Base-by-base conservation (phyloP, 2,329 filamentous ascomycete species). In the Aureobasidium sp. region DNA sequence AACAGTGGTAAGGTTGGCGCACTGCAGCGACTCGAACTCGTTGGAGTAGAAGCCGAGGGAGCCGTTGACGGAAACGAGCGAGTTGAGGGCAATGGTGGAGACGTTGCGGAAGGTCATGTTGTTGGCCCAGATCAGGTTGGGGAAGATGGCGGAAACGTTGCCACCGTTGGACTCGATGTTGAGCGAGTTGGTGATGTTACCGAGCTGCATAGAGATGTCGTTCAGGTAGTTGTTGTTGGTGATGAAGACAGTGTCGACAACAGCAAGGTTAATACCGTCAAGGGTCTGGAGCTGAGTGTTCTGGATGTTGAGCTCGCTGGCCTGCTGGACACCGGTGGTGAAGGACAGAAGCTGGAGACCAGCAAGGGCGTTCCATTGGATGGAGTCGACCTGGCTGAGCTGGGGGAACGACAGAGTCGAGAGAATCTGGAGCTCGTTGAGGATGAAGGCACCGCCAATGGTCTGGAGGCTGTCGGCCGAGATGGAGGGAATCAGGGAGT, bases 211-310 rank as follows among this genome's bases (percentile, higher is more conserved):
- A 72, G 84, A 83, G 79, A 95, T 89, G 64, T 80, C 81, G 72
- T 83, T 84, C 68, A 99, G 82, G 72, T 88, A 87, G 64, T 79
- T 79, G 85, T 97, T 97, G 86, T 96, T 96, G 83, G 90, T 88
- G 77, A 99, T 88, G 74, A 89, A 81, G 73, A 99, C 84, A 67
- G 79, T 81, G 62, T 84, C 82, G 60, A 91, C 86, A n/a, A 82
- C 81, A 66, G 84, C 76, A 66, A 97, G 81, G 73, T 91, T 88
- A 73, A 99, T 89, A 71, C 91, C 91, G 67, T 87, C 81, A 63
- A 99, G 83, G 67, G 82, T 85, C 73, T 79, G 82, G 68, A 99
- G 84, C 76, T 87, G 85, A 55, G 94, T 99, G 80, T 99, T 94
- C 76, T 85, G 83, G 73, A 99, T 92, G 68, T 79, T 77, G 68